Base-by-base conservation (phyloP, 2,329 filamentous ascomycete species). In the Xylariaceae sp. region DNA sequence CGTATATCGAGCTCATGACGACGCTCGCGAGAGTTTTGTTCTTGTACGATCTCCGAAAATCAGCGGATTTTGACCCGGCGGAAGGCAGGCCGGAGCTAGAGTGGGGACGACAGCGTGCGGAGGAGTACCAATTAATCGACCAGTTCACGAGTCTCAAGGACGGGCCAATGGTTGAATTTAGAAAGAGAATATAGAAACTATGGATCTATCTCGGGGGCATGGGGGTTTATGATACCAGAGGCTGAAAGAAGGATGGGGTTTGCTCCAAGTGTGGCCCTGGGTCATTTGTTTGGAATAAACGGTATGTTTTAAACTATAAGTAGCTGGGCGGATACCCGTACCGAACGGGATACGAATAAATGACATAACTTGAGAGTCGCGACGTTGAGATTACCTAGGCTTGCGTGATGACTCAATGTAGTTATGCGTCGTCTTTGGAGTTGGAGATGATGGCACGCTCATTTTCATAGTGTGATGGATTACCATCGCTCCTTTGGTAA, bases 111-210 rank as follows among this genome's bases (percentile, higher is more conserved):
- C 79, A 86, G 53, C 77, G 81, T 43, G 69, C 68, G 16, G 75
- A 69, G 1, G 89, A 92, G 78, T 90, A 87, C 72, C 88, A 91
- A 76, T 75, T 91, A 54, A 75, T 82, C 48, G 89, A 92, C 70
- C 87, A 84, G 16, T 92, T 92, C 73, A 90, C 89, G 28, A 89
- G 87, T 65, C 77, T 83, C 65, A 92, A 91, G 76, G 82, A 89
- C 67, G 89, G 89, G 0, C 86, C 87, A 1, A 79, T 89, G 75
- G 76, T 91, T 54, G 84, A 90, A 75, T 88, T 88, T 66, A 70
- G 76, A 66, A 75, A 61, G 54, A 55, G 68, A 16, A 37, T 53
- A 19, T 69, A 24, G n/a, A n/a, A n/a, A n/a, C n/a, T n/a, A n/a
- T n/a, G n/a, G n/a, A n/a, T n/a, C n/a, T n/a, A n/a, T n/a, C n/a